Evolutionary conservation across 345 rosid genomes (phyloP).

Genomic region (Citrus sinensis): DNA sequence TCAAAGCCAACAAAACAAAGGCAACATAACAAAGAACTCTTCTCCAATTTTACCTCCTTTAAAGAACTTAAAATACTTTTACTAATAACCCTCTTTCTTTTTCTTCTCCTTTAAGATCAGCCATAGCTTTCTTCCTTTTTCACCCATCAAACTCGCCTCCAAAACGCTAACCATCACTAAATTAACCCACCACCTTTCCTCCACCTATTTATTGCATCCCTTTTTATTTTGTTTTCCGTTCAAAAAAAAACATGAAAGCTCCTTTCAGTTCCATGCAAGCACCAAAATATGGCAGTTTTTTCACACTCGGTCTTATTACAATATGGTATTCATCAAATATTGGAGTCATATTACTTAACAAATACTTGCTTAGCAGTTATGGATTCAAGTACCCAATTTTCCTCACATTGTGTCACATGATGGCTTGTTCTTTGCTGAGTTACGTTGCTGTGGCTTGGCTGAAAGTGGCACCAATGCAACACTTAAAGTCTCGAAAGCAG

Average conservation of each 20-base stretch:
- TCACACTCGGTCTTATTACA: constrained; percentile 13
- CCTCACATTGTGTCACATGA: constrained; percentile 37
- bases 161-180: not conserved
- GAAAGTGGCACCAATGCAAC: constrained; percentile 34
- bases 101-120: not conserved
- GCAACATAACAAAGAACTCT: constrained; percentile 5
- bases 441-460: constrained; percentile 26
- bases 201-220: not conserved
- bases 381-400: constrained; percentile 40
- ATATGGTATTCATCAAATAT: constrained; percentile 34
- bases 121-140: not conserved
- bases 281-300: not conserved
- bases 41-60: constrained; percentile 19
- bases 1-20: not conserved
- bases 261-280: not conserved
- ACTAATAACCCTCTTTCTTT: not conserved
- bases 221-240: not conserved
- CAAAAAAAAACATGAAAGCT: not conserved
- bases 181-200: not conserved
- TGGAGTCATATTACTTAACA: constrained; percentile 34
- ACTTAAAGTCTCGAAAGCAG: constrained; percentile 26
- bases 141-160: not conserved
- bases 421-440: constrained; percentile 34
- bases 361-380: constrained; percentile 34
- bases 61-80: not conserved